Evolutionary conservation across 345 rosid species (phyloP).

Genomic region (Bruguiera gymnorhiza): DNA sequence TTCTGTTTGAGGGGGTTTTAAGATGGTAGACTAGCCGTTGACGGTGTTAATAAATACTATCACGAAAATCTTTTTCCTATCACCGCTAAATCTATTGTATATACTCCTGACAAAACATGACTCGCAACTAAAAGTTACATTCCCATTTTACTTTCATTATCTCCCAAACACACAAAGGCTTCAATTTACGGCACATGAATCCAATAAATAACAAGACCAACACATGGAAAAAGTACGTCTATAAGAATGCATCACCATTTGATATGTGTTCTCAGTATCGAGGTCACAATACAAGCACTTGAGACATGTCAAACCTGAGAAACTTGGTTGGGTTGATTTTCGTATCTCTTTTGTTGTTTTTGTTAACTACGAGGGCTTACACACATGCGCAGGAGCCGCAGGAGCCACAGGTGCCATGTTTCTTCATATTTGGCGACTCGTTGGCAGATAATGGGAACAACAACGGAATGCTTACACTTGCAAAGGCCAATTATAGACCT

Average conservation of each 20-base stretch:
- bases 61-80: slow-evolving; percentile 7
- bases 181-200: slow-evolving; percentile 13
- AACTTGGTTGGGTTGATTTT: slow-evolving; percentile 8
- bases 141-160: neutral
- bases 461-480: slow-evolving; percentile 25
- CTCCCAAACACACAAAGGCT: neutral
- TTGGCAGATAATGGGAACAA: slow-evolving; percentile 31
- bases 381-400: slow-evolving; percentile 15
- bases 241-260: slow-evolving; percentile 8
- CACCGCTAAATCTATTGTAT: neutral
- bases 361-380: slow-evolving; percentile 18
- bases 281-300: neutral
- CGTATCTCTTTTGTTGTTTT: slow-evolving; percentile 21
- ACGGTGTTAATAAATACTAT: neutral
- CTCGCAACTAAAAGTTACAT: slow-evolving; percentile 5
- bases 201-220: slow-evolving; percentile 19
- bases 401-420: slow-evolving; percentile 21
- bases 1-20: no score
- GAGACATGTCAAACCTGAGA: slow-evolving; percentile 2
- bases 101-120: neutral
- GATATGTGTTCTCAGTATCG: neutral
- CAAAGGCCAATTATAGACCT: slow-evolving; percentile 32
- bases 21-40: no score
- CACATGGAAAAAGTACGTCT: neutral
- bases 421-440: slow-evolving; percentile 30